phyloP scores from a whole-genome alignment of 2,329 filamentous ascomycete genomes.

The Fusarium falciforme region DNA sequence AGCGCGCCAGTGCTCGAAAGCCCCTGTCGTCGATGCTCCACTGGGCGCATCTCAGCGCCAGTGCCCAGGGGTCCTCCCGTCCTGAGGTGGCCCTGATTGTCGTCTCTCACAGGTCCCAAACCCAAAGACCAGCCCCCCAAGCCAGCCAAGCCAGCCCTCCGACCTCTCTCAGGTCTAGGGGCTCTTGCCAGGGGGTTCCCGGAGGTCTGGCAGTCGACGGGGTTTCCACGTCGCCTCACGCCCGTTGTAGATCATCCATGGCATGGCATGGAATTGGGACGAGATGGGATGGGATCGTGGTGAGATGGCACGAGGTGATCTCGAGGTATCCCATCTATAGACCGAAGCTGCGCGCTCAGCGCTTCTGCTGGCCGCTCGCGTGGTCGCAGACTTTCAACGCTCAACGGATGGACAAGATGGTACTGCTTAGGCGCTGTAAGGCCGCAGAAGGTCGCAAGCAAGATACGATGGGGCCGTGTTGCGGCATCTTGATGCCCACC shows the following conservation, averaged over 20 bases:
- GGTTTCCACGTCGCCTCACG: constrained; percentile 35
- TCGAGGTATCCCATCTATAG: neutral
- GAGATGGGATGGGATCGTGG: constrained; percentile 33
- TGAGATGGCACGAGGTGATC: constrained; percentile 33
- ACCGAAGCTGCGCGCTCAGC: constrained; percentile 7
- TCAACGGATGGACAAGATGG: constrained; percentile 30
- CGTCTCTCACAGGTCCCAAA: constrained; percentile 21
- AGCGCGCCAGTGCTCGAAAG: constrained; percentile 15
- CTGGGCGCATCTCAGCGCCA: constrained; percentile 45
- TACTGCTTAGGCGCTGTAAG: constrained; percentile 14
- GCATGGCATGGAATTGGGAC: constrained; percentile 39
- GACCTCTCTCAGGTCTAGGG: constrained; percentile 25
- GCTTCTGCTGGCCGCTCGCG: constrained; percentile 34
- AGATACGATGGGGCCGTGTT: constrained; percentile 35
- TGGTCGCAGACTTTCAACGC: constrained; percentile 37
- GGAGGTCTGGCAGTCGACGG: constrained; percentile 32
- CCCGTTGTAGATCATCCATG: constrained; percentile 38
- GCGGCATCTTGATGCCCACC: constrained; percentile 36
- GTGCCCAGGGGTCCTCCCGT: constrained; percentile 41
- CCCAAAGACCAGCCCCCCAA: constrained; percentile 6
- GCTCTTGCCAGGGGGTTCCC: constrained; percentile 30
- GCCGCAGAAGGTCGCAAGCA: constrained; percentile 22
- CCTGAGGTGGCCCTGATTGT: constrained; percentile 16
- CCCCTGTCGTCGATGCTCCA: constrained; percentile 35
- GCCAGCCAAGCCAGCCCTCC: constrained; percentile 1